phyloP scores from a whole-genome alignment of 1,139 yeast species.

The Saccharomycopsis crataegensis region DNA sequence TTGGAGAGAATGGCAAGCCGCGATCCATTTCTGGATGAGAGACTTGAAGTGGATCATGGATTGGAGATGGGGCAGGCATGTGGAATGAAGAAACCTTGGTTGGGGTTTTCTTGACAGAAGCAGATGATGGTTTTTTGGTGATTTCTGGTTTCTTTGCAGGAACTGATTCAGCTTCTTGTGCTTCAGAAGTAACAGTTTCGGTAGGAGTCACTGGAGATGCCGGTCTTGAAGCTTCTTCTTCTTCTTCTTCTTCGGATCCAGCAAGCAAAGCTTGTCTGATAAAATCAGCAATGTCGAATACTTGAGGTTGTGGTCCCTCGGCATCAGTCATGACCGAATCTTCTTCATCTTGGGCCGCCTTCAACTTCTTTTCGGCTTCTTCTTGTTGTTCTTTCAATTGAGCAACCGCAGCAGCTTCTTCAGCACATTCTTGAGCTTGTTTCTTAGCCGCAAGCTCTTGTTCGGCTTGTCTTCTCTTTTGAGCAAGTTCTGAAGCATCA shows the following conservation, averaged over 20 bases:
- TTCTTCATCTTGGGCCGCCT: constrained; percentile 1
- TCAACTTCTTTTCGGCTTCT: constrained; percentile 3
- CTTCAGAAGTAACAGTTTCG: background rate
- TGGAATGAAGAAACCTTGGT: constrained; percentile 25
- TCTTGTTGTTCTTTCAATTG: background rate
- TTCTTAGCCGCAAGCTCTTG: constrained; percentile 1
- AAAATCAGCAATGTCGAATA: constrained; percentile 19
- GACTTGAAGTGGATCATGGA: constrained; percentile 35
- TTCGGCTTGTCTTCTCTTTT: constrained; percentile 1
- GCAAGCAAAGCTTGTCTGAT: constrained; percentile 22
- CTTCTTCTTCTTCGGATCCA: constrained; percentile 14
- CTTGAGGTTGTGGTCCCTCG: background rate
- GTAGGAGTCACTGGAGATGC: constrained; percentile 15
- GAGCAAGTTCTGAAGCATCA: background rate
- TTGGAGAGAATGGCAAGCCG: constrained; percentile 44
- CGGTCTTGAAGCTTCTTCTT: constrained; percentile 5
- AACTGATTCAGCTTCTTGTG: background rate
- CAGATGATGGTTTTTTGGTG: constrained; percentile 3
- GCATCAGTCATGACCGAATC: constrained; percentile 1
- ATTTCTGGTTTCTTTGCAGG: constrained; percentile 13
- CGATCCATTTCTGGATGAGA: constrained; percentile 39
- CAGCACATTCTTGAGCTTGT: constrained; percentile 7
- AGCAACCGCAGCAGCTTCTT: constrained; percentile 9
- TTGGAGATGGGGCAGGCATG: constrained; percentile 30
- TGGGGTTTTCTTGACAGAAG: constrained; percentile 19